phyloP scores from a whole-genome alignment of 768 basidiomycete genomes.

The Hericium rajendrae region DNA sequence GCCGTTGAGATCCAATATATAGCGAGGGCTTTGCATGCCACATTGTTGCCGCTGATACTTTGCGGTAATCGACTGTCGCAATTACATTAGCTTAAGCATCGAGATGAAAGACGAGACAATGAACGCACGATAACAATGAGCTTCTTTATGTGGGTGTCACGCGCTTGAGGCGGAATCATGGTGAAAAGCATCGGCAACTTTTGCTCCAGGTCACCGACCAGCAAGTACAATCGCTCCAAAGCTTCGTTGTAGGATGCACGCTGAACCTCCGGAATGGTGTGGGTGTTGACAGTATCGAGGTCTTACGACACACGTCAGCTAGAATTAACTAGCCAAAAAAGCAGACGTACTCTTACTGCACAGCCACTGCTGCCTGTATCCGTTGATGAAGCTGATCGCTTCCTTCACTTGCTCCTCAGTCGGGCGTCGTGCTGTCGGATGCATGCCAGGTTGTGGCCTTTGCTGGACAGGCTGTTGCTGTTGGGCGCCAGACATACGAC shows the following conservation, averaged over 20 bases:
- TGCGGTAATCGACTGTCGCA: conserved; percentile 6
- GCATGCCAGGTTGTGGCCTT: neutral
- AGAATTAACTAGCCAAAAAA: too few species aligned
- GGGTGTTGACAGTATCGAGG: neutral
- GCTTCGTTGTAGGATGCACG: neutral
- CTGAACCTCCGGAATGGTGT: neutral
- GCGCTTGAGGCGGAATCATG: neutral
- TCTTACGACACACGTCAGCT: neutral
- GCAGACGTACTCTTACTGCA: neutral
- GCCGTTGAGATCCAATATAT: conserved; percentile 11
- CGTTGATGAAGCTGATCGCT: neutral
- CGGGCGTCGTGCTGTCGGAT: neutral
- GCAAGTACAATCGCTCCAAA: neutral
- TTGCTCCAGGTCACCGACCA: neutral
- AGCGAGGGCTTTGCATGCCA: conserved; percentile 6
- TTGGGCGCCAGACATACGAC: neutral
- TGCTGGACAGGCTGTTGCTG: neutral
- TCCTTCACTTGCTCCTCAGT: neutral
- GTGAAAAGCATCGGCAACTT: neutral
- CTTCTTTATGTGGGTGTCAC: neutral
- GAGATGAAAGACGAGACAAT: conserved; percentile 1
- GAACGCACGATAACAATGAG: conserved; percentile 8
- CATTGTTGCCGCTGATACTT: conserved; percentile 8
- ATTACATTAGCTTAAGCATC: neutral
- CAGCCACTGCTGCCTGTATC: neutral